Conservation (phyloP, 371 early-diverging fungal genomes). For the Mucor velutinosus region DNA sequence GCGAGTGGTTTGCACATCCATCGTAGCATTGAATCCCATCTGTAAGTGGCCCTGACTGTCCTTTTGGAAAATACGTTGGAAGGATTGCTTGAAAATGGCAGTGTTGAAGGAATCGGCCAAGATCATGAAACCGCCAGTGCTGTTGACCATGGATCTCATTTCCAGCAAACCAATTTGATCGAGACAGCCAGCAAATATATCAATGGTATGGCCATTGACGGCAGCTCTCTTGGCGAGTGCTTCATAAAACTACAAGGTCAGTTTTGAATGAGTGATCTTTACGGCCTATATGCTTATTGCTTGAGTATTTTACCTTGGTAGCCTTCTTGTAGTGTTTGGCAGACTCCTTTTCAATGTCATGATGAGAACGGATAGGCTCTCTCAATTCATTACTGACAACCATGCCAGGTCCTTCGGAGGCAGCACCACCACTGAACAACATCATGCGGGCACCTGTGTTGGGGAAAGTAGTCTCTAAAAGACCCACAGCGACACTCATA, state of each 20-base stretch:
- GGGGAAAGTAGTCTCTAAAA: constrained; percentile 94
- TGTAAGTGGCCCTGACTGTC: constrained; percentile 86
- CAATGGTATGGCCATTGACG: constrained; percentile 54
- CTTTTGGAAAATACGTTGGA: constrained; percentile 90
- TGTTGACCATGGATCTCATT: constrained; percentile 93
- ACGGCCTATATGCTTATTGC: no score
- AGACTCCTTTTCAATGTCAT: constrained; percentile 96
- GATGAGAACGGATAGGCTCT: constrained; percentile 96
- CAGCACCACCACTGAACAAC: constrained; percentile 98
- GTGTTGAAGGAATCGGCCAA: constrained; percentile 97
- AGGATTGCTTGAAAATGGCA: constrained; percentile 95
- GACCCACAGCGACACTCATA: constrained; percentile 92
- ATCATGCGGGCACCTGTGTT: constrained; percentile 96
- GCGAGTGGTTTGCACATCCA: constrained; percentile 94
- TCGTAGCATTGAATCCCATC: constrained; percentile 98
- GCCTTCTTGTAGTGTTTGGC: constrained; percentile 94
- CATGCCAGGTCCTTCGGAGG: constrained; percentile 98
- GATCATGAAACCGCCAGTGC: constrained; percentile 96
- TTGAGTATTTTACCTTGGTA: constrained; percentile 56
- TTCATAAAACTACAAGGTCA: constrained; percentile 82
- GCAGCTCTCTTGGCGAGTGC: constrained; percentile 87
- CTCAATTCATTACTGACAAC: constrained; percentile 93
- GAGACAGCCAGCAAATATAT: constrained; percentile 57
- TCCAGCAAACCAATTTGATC: constrained; percentile 85
- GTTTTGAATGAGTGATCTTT: no score